Percentiles rank a stretch among this genome's conserved stretches.
Evolutionary conservation across 495 filamentous ascomycete genomes (phyloP).

Genomic region (Tuber indicum): DNA sequence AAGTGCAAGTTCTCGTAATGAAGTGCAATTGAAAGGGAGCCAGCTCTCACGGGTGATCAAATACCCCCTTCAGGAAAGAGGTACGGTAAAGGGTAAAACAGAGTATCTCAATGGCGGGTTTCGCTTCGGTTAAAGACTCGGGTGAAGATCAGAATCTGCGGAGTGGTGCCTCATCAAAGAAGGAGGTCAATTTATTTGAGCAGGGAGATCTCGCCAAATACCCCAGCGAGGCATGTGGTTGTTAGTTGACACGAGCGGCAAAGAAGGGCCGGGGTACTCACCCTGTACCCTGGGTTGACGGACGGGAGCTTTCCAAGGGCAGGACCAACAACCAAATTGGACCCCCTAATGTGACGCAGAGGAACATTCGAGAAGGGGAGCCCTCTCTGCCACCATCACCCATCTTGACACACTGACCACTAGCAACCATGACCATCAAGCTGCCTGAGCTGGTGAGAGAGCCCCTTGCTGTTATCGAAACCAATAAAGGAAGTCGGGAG

Average conservation of each 20-base stretch:
- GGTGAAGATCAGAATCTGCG: slow-evolving; percentile 19
- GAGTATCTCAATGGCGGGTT: not conserved
- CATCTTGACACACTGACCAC: not conserved
- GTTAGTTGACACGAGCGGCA: not conserved
- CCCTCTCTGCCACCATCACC: not conserved
- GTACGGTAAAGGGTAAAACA: slow-evolving; percentile 1
- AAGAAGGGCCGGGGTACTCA: not conserved
- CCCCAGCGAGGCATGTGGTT: not conserved
- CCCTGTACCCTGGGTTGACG: not conserved
- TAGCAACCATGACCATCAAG: not conserved
- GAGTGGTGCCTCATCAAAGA: slow-evolving; percentile 27
- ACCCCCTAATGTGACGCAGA: slow-evolving; percentile 1
- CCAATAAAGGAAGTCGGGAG: slow-evolving; percentile 3
- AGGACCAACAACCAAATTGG: not conserved
- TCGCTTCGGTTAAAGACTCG: slow-evolving; percentile 34
- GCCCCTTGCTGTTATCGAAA: not conserved
- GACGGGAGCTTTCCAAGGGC: not conserved
- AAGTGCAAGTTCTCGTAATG: not conserved
- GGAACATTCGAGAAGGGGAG: slow-evolving; percentile 2
- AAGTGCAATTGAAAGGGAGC: not conserved
- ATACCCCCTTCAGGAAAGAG: not conserved
- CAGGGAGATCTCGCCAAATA: slow-evolving; percentile 25
- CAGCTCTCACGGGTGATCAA: not conserved
- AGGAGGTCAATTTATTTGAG: slow-evolving; percentile 32
- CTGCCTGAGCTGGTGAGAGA: not conserved